A percentile compares a stretch with the other conserved stretches of the same genome.
These are phyloP conservation scores for Glycine soja DNA, from an alignment of 306 rosid genomes.

Conservation along the genomic window DNA sequence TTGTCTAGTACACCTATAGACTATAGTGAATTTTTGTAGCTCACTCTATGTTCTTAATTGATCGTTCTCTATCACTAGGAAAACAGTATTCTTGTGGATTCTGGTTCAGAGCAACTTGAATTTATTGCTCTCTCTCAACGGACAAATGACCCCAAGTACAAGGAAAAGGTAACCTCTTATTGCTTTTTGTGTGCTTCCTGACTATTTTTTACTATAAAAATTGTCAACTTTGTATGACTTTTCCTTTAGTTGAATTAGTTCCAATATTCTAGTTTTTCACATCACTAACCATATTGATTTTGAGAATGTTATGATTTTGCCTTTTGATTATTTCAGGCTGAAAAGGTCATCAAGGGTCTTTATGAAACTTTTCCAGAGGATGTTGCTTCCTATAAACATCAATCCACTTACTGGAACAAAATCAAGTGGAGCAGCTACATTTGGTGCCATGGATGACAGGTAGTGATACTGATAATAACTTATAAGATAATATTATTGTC, in stretches of 20 bases:
- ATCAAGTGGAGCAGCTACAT: conserved; percentile 70
- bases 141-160: conserved; percentile 89
- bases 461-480: conserved; percentile 44
- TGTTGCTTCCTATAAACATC: conserved; percentile 80
- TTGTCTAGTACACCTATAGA: too few species aligned
- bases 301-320: conserved; percentile 4
- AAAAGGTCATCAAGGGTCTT: conserved; percentile 72
- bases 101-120: conserved; percentile 98
- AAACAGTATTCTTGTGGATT: conserved; percentile 88
- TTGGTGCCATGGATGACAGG: conserved; percentile 99
- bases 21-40: not conserved
- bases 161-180: conserved; percentile 62
- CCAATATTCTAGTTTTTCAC: conserved; percentile 13
- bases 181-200: conserved; percentile 10
- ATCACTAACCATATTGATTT: conserved; percentile 17
- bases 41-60: conserved; percentile 29
- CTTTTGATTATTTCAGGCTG: conserved; percentile 56
- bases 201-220: conserved; percentile 3
- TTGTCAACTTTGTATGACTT: conserved; percentile 29
- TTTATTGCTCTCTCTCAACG: conserved; percentile 96
- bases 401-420: conserved; percentile 70
- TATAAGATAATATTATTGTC: not conserved
- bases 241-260: conserved; percentile 30
- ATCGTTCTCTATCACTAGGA: conserved; percentile 68
- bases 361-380: conserved; percentile 73